phyloP scores from a whole-genome alignment of 306 rosid genomes.

The Argentina anserina region DNA sequence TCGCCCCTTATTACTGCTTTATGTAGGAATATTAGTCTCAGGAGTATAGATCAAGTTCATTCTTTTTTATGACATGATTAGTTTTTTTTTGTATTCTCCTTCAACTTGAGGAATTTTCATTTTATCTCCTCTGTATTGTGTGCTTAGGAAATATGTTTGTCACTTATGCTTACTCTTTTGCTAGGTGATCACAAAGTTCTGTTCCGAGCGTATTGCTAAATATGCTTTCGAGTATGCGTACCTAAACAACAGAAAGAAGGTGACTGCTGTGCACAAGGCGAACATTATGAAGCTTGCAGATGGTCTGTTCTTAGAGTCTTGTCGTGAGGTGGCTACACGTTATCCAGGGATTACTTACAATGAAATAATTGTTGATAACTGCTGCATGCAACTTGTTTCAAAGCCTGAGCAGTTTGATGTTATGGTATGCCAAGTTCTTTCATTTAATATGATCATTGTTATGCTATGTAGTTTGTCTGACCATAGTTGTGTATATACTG shows the following conservation, averaged over 20 bases:
- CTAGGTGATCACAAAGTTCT: constrained; percentile 90
- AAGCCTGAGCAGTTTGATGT: constrained; percentile 95
- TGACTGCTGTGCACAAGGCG: constrained; percentile 97
- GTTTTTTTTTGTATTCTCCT: background rate
- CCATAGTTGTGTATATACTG: background rate
- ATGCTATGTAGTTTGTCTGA: background rate
- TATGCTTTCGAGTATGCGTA: constrained; percentile 92
- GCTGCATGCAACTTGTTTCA: constrained; percentile 93
- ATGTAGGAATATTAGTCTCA: background rate
- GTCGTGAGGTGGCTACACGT: constrained; percentile 68
- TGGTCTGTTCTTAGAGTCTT: constrained; percentile 81
- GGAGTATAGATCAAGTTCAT: background rate
- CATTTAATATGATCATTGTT: background rate
- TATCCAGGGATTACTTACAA: constrained; percentile 66
- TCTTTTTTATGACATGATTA: background rate
- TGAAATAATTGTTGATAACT: constrained; percentile 85
- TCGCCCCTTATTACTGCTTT: background rate
- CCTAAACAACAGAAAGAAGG: constrained; percentile 86
- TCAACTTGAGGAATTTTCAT: background rate
- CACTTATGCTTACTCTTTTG: constrained; percentile 43
- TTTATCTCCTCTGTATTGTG: background rate
- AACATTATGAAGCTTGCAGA: constrained; percentile 93
- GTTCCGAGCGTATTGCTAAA: constrained; percentile 79
- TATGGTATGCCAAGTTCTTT: constrained; percentile 52
- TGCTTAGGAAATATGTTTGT: constrained; percentile 21